A percentile compares a stretch with the other conserved stretches of the same genome.
phyloP scores from a whole-genome alignment of 345 rosid genomes.

The Salix purpurea region DNA sequence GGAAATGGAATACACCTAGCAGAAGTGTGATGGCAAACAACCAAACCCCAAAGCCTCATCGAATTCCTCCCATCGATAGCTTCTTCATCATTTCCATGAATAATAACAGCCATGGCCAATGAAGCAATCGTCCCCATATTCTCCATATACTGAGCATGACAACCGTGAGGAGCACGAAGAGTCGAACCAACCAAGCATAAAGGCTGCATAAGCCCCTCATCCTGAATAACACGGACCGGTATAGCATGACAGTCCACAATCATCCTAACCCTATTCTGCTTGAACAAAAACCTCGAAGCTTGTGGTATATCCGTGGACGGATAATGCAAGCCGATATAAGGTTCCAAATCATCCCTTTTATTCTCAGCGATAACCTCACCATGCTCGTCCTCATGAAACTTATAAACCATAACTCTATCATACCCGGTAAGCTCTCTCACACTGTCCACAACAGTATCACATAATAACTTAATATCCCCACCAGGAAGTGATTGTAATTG shows the following conservation, averaged over 20 bases:
- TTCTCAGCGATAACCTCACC: conserved; percentile 99
- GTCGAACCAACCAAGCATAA: conserved; percentile 96
- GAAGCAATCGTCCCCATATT: conserved; percentile 95
- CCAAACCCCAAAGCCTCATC: conserved; percentile 94
- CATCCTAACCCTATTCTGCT: conserved; percentile 95
- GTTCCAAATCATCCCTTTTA: conserved; percentile 74
- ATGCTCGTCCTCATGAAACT: conserved; percentile 96
- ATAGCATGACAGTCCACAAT: conserved; percentile 81
- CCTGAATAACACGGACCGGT: conserved; percentile 61
- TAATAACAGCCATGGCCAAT: conserved; percentile 83
- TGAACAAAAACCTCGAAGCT: conserved; percentile 89
- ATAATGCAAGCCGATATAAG: conserved; percentile 88
- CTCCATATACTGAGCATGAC: conserved; percentile 95
- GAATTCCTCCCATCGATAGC: conserved; percentile 58
- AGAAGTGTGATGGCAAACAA: conserved; percentile 97
- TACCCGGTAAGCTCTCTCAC: conserved; percentile 91
- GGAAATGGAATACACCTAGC: conserved; percentile 87
- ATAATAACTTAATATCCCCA: conserved; percentile 77
- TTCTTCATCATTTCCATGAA: conserved; percentile 80
- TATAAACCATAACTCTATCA: conserved; percentile 95
- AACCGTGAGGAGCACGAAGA: conserved; percentile 91
- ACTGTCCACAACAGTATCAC: conserved; percentile 85
- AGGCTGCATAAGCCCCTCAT: conserved; percentile 74
- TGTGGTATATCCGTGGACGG: conserved; percentile 98
- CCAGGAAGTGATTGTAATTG: conserved; percentile 89